Base-by-base conservation (phyloP, 2,329 filamentous ascomycete species). In the Falciphora oryzae region DNA sequence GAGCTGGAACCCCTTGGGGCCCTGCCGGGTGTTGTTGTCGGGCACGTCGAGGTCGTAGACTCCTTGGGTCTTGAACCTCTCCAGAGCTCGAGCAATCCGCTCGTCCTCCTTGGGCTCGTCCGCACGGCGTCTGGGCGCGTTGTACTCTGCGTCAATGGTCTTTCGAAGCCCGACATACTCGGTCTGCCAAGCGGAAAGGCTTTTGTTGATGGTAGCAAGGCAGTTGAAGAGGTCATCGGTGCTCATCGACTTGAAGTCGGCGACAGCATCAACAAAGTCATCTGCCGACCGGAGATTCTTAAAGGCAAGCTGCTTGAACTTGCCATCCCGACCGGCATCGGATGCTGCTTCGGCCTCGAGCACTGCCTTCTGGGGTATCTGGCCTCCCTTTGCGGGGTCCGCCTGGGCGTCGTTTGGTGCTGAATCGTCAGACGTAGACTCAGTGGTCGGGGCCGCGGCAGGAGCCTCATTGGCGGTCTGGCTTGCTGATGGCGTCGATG, bases 101-200 rank as follows among this genome's bases (percentile, higher is more conserved):
- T 73, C 74, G 64, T 76, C 75, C 68, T 74, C 75, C 32, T 75
- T 75, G 64, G 67, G 28, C 70, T 71, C 57, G 71, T 73, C 68
- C 71, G 74, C 69, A 82, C 83, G 62, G 29, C 84, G 81, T 28
- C 83, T 80, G 53, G 79, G 75, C 0, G 84, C 78, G 67, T 86
- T 86, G 67, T 86, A 84, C 62, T 85, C 80, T 67, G 87, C 83
- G 63, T 86, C 84, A 1, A 84, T 80, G 16, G 82, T 72, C 65
- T 79, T 80, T 44, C 79, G 79, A 2, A 84, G 73, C 1, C 78
- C 74, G n/a, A 76, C 77, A 74, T 79, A 87, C 69, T 88, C 85
- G 1, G 77, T 71, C 68, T 87, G 82, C 78, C 81, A 86, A 27
- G 80, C 75, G n/a, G 76, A 72, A 62, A 87, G 69, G 3, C 78